Conservation (phyloP, 352 stramenopile genomes). For the Phytopythium sindhum region DNA sequence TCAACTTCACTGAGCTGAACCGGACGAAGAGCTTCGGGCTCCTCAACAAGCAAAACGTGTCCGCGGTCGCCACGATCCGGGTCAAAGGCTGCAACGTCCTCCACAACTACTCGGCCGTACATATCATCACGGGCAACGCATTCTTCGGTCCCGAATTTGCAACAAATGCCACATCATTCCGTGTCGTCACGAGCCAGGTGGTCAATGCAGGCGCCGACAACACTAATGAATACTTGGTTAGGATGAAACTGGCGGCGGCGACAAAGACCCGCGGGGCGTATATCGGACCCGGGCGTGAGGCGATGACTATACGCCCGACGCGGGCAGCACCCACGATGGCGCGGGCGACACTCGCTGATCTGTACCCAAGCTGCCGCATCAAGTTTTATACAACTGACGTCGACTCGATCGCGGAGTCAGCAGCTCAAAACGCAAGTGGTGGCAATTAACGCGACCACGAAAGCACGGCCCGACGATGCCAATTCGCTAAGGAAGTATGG, state of each 20-base stretch:
- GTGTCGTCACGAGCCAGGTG: neutral
- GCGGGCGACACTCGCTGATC: neutral
- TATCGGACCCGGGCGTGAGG: too few relatives aligned
- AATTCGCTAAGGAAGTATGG: neutral
- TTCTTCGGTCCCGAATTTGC: neutral
- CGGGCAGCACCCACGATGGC: too few relatives aligned
- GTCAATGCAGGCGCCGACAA: neutral
- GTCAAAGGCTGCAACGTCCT: neutral
- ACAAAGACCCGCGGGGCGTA: too few relatives aligned
- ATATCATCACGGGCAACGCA: neutral
- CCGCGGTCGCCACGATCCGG: constrained; percentile 1
- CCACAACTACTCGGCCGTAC: constrained; percentile 1
- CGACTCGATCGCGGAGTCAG: neutral
- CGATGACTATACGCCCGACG: too few relatives aligned
- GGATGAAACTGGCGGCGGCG: neutral
- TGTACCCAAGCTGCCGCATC: constrained; percentile 2
- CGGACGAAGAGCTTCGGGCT: neutral
- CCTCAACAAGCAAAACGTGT: constrained; percentile 5
- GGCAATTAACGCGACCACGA: neutral
- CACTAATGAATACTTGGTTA: neutral
- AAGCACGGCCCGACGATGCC: neutral
- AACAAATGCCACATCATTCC: neutral
- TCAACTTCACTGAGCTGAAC: neutral
- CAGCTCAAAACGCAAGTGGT: neutral
- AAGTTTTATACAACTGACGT: constrained; percentile 5